Conservation (phyloP, 2,329 filamentous ascomycete species). For the Didymosphaeria variabile region DNA sequence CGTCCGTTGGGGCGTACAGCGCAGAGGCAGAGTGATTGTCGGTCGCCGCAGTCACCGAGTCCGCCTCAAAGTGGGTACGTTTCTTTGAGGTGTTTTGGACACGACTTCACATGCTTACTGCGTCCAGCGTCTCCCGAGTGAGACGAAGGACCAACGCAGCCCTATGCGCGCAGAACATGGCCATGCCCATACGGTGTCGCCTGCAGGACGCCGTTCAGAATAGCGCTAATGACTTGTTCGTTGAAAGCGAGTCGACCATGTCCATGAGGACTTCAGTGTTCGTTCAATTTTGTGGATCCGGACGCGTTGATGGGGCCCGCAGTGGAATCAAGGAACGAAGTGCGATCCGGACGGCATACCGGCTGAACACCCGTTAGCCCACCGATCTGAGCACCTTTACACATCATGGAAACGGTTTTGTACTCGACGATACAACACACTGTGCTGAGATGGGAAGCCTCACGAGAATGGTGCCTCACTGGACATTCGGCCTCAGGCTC, state of each 20-base stretch:
- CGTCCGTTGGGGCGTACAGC: not conserved
- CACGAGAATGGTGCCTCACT: not conserved
- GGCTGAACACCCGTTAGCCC: constrained; percentile 2
- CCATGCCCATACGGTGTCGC: not conserved
- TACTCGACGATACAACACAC: not conserved
- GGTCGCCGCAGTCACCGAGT: not conserved
- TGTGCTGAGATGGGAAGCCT: not conserved
- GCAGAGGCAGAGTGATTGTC: not conserved
- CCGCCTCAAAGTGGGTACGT: not conserved
- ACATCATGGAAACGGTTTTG: not conserved
- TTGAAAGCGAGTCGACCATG: not conserved
- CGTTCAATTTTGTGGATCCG: not conserved
- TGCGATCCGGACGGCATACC: not conserved
- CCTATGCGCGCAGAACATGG: not conserved
- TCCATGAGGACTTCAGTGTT: not conserved
- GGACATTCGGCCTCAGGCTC: not conserved
- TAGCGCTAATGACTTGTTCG: not conserved
- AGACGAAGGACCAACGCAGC: constrained; percentile 3
- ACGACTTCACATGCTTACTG: constrained; percentile 5
- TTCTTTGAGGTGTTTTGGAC: not conserved
- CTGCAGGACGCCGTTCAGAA: not conserved
- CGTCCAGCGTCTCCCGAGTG: not conserved
- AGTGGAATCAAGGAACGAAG: not conserved
- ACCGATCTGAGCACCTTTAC: not conserved
- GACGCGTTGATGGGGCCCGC: not conserved